Percentiles rank a stretch among this genome's conserved stretches.
Evolutionary conservation across 2,329 filamentous ascomycete species (phyloP).

Genomic region (Sporothrix luriei): DNA sequence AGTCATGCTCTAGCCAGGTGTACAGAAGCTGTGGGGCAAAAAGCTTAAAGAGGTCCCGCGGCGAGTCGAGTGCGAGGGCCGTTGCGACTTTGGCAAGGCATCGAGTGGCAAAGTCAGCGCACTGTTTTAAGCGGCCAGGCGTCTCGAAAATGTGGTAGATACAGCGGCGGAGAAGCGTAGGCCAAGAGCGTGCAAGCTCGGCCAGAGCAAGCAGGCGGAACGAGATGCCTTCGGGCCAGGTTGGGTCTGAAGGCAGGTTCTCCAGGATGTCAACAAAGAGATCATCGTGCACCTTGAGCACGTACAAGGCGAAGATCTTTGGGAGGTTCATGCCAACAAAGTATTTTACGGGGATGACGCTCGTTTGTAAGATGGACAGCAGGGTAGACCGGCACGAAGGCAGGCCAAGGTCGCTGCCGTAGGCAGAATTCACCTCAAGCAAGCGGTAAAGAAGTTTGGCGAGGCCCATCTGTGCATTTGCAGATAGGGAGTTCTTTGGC

Average conservation of each 20-base stretch:
- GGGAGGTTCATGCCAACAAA: slow-evolving; percentile 70
- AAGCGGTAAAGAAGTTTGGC: slow-evolving; percentile 70
- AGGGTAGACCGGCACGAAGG: slow-evolving; percentile 69
- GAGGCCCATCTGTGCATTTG: slow-evolving; percentile 67
- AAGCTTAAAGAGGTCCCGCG: slow-evolving; percentile 73
- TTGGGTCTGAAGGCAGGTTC: slow-evolving; percentile 71
- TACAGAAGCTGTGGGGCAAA: slow-evolving; percentile 89
- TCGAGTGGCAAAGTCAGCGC: slow-evolving; percentile 69
- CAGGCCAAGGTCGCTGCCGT: slow-evolving; percentile 61
- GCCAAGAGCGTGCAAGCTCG: slow-evolving; percentile 78
- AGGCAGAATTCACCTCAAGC: slow-evolving; percentile 67
- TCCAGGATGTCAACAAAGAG: slow-evolving; percentile 83
- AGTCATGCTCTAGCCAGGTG: slow-evolving; percentile 76
- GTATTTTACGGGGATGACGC: slow-evolving; percentile 73
- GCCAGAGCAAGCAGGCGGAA: slow-evolving; percentile 76
- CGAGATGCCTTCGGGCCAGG: slow-evolving; percentile 79
- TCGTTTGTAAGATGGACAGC: slow-evolving; percentile 69
- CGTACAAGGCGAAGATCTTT: slow-evolving; percentile 75
- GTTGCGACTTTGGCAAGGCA: slow-evolving; percentile 70
- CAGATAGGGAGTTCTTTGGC: slow-evolving; percentile 68
- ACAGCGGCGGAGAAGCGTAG: slow-evolving; percentile 80
- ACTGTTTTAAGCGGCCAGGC: slow-evolving; percentile 69
- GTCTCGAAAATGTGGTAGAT: slow-evolving; percentile 95
- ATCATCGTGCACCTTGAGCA: slow-evolving; percentile 79
- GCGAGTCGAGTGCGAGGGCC: slow-evolving; percentile 64